Conservation (phyloP, 768 basidiomycete genomes). For the Pulveroboletus ravenelii region DNA sequence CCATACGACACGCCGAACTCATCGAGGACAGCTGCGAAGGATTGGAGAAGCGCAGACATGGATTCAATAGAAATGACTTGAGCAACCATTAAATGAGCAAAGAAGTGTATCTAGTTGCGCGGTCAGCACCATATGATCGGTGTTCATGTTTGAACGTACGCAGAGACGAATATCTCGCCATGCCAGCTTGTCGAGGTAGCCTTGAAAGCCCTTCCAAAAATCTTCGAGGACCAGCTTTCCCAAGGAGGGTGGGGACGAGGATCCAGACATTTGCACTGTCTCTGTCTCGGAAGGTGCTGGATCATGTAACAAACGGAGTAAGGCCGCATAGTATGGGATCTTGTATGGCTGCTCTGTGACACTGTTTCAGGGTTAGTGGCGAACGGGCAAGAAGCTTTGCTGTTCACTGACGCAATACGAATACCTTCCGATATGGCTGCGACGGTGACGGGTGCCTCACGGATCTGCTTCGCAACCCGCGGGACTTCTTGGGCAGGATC, state of each 20-base stretch:
- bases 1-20: slow-evolving; percentile 85
- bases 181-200: slow-evolving; percentile 79
- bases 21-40: slow-evolving; percentile 81
- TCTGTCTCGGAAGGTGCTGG: slow-evolving; percentile 34
- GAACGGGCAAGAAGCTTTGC: not conserved
- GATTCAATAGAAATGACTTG: slow-evolving; percentile 72
- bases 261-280: slow-evolving; percentile 21
- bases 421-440: slow-evolving; percentile 67
- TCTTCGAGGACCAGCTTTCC: slow-evolving; percentile 80
- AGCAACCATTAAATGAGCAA: slow-evolving; percentile 80
- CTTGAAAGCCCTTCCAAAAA: slow-evolving; percentile 87
- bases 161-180: slow-evolving; percentile 90
- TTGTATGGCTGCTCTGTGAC: slow-evolving; percentile 94
- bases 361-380: slow-evolving; percentile 35
- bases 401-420: slow-evolving; percentile 52
- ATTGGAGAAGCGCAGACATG: slow-evolving; percentile 74
- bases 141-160: slow-evolving; percentile 43
- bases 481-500: slow-evolving; percentile 68
- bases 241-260: slow-evolving; percentile 37
- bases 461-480: slow-evolving; percentile 60
- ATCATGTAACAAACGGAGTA: slow-evolving; percentile 67
- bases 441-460: slow-evolving; percentile 55
- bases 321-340: slow-evolving; percentile 81
- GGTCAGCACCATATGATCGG: slow-evolving; percentile 1
- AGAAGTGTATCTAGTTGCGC: slow-evolving; percentile 75